Evolutionary conservation across 192 early-diverging fungal species (phyloP), one percentile per base, ranked within the genome.

Genomic region (Pilaira anomala): DNA sequence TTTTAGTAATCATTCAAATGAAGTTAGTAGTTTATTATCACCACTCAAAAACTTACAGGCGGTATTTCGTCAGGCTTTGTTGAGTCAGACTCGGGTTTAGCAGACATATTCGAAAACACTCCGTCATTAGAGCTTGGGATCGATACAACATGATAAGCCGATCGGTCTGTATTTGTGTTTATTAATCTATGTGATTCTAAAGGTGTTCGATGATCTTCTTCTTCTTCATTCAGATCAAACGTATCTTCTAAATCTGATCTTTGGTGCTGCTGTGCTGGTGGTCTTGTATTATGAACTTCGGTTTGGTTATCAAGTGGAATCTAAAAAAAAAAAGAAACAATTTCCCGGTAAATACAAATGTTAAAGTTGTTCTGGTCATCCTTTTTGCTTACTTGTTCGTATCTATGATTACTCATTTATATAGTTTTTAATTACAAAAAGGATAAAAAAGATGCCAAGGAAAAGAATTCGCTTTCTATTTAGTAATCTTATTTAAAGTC

Each of bases 71-170:
- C 64, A 21, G 70, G 62, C 30, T 76, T 76, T 30, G 59, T 65
- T 13, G 50, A 33, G 5, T 79, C 71, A 13, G 64, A 63, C 25
- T 82, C 73, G 14, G 78, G 81, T 42, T 83, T 80, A 11, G 81
- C 81, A 2, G 78, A 62, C 50, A 83, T 65, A 54, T 83, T 83
- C 0, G 76, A 62, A 59, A 80, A 80, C 24, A 80, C 81, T 0
- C 81, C 81, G 48, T 83, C 78, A 14, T 62, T 68, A 14, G 70
- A 36, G 4, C n/a, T 18, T 55, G 53, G 30, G n/a, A 30, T 30
- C 2, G 53, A 55, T 7, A 21, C 8, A 21, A 18, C 26, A 36
- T 36, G 53, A 30, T 55, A 18, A 11, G 28, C 28, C 18, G 28
- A 18, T 11, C 19, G 25, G 28, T 24, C 28, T 0, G 18, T 36